Evolutionary conservation across 805 yeast species (phyloP), one percentile per base, ranked within the genome.

Genomic region (Diddensiella caesifluorescens): DNA sequence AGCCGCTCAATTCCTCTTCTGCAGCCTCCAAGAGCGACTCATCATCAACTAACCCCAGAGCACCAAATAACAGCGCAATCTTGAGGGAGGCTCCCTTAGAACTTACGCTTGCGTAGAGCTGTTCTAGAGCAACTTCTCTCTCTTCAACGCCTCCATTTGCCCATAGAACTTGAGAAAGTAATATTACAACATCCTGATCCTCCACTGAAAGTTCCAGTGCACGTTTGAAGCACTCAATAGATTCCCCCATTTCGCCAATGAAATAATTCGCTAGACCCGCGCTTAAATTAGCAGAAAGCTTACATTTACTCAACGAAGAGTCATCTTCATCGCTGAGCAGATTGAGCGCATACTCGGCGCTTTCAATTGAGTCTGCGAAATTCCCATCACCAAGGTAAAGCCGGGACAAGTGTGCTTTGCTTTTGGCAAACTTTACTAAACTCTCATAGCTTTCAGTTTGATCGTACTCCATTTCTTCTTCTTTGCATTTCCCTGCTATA

Each of bases 41-140:
- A 42, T 74, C 64, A 35, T 77, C 68, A 38, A 86, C 83, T 6
- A 79, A 67, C 2, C 92, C 69, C 0, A 90, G 77, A 0, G 94
- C 88, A 3, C 95, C 96, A 31, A 90, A 67, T 1, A 87, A 75
- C 45, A 89, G 61, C 0, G 85, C 80, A 1, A 84, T 77, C 19
- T 77, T 55, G 35, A 86, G 62, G 2, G 88, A 77, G 1, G 83
- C 68, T 0, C 95, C 95, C 43, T 73, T 61, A 3, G 64, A 67
- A 46, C 74, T 80, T 30, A 88, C 75, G 52, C 71, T 77, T 19
- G 73, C 70, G 51, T 83, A 81, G 33, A 90, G 62, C 59, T 87
- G 95, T 52, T 88, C 95, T 35, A 84, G 56, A 0, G 97, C 95
- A 1, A 88, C 89, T 48, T 79, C 82, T 45, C 77, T 80, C 1